Conservation (phyloP, 1,139 yeast species). For the Taphrina betulina region DNA sequence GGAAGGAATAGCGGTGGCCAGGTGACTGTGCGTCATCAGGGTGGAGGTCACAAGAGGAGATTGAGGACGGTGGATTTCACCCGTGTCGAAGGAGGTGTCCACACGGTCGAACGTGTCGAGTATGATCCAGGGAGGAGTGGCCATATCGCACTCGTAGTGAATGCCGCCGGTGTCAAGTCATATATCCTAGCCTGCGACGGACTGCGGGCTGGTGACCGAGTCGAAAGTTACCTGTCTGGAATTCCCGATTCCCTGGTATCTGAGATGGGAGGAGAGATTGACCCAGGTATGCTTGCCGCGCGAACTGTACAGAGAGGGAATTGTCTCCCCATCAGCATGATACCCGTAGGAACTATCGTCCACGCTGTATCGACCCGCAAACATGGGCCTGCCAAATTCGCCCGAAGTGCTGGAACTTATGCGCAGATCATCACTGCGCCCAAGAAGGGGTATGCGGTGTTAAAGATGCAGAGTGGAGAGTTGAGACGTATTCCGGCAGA, state of each 20-base stretch:
- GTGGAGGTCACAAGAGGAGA: constrained; percentile 94
- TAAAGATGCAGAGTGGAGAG: constrained; percentile 86
- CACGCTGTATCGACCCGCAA: constrained; percentile 80
- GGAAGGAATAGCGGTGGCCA: constrained; percentile 91
- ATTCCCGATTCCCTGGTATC: constrained; percentile 72
- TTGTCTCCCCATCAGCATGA: constrained; percentile 86
- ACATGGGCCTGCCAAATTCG: constrained; percentile 84
- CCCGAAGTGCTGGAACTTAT: constrained; percentile 92
- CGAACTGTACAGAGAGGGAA: constrained; percentile 91
- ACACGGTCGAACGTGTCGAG: constrained; percentile 82
- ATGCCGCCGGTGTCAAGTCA: constrained; percentile 62
- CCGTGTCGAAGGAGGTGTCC: constrained; percentile 67
- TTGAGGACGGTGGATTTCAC: constrained; percentile 76
- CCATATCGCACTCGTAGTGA: constrained; percentile 82
- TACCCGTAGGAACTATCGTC: constrained; percentile 87
- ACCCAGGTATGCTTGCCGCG: constrained; percentile 86
- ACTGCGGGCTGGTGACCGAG: constrained; percentile 83
- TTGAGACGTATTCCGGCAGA: constrained; percentile 82
- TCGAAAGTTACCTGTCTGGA: constrained; percentile 85
- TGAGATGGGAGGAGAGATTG: constrained; percentile 81
- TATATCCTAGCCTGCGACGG: constrained; percentile 93
- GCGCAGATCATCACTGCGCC: constrained; percentile 83
- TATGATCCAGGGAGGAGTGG: constrained; percentile 95
- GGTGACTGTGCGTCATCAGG: constrained; percentile 89
- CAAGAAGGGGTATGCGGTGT: constrained; percentile 68